Conservation (phyloP, 1,284 basidiomycete species). For the Apiotrichum sp. region DNA sequence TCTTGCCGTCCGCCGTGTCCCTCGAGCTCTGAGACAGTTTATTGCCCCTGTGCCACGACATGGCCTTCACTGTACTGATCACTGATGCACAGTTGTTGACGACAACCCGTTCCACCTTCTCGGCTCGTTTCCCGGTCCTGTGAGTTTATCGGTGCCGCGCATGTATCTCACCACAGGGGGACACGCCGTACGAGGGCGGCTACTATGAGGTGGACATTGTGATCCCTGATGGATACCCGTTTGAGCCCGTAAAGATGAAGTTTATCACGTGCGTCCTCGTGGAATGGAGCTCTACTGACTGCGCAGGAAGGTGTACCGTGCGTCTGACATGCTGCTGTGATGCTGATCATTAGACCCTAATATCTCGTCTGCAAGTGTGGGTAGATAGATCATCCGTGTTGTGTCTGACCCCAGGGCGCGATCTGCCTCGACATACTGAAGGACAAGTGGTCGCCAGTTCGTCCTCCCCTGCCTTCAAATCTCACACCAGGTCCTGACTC, state of each 20-base stretch:
- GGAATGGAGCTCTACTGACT: conserved; percentile 3
- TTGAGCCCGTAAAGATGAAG: conserved; percentile 98
- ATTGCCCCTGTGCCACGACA: too few species aligned
- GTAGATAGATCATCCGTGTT: too few species aligned
- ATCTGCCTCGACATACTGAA: conserved; percentile 64
- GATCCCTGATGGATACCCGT: conserved; percentile 93
- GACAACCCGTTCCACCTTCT: conserved; percentile 80
- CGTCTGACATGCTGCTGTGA: conserved; percentile 34
- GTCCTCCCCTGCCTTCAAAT: background rate
- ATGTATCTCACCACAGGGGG: conserved; percentile 48
- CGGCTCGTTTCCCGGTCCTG: conserved; percentile 84
- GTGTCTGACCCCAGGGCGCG: conserved; percentile 41
- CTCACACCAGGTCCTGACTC: conserved; percentile 63
- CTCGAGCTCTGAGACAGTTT: too few species aligned
- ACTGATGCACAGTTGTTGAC: conserved; percentile 63
- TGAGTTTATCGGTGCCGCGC: conserved; percentile 40
- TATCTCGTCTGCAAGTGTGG: conserved; percentile 79
- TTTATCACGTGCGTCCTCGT: conserved; percentile 63
- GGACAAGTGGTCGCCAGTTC: conserved; percentile 67
- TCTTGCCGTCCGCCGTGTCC: too few species aligned
- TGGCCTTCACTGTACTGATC: too few species aligned
- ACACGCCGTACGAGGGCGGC: conserved; percentile 90
- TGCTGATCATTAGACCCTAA: conserved; percentile 58
- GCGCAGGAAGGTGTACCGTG: conserved; percentile 75
- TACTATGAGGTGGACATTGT: conserved; percentile 89